Base-by-base conservation (phyloP, 306 rosid genomes). In the Oxytropis ochrocephala region DNA sequence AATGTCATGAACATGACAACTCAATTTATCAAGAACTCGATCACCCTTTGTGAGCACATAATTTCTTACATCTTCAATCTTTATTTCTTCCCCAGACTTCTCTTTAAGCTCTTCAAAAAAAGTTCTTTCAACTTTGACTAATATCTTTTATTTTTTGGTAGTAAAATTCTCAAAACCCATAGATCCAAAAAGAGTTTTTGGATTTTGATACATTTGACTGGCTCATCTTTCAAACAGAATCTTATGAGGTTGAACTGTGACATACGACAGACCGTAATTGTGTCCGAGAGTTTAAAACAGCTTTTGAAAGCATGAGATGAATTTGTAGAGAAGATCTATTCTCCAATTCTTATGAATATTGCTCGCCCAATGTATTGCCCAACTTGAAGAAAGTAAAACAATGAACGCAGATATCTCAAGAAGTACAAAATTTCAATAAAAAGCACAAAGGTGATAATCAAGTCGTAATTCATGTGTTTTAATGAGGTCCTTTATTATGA, bases 361-460 rank as follows among this genome's bases (percentile, higher is more conserved):
- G 38, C 70, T 63, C 19, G 81, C 48, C 83, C 81, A 62, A 2
- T 38, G 24, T 63, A 18, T 36, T 1, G 50, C 12, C 85, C 84
- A 54, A 62, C 70, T 77, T 0, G 88, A 86, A 27, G 16, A 60
- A 33, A 82, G 72, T 11, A 82, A 14, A 13, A 61, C 56, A 38
- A 77, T 8, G 42, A 43, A 8, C 0, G 79, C 67, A 5, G 30
- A 78, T 4, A 78, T 17, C 14, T 84, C 86, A 11, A 80, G 64
- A 17, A 38, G 1, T 16, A 87, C 9, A n/a, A n/a, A 16, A 84
- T 85, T 27, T 70, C 87, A 7, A 0, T 0, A 6, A 82, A 51
- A 75, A 85, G 70, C 11, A 62, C 12, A 6, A 47, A 30, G 8
- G 81, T 64, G 33, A 85, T 67, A 7, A 4, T 5, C 10, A 35